These are phyloP conservation scores for Lomentospora prolificans DNA, from an alignment of 2,329 filamentous ascomycete species.

Conservation along the genomic window DNA sequence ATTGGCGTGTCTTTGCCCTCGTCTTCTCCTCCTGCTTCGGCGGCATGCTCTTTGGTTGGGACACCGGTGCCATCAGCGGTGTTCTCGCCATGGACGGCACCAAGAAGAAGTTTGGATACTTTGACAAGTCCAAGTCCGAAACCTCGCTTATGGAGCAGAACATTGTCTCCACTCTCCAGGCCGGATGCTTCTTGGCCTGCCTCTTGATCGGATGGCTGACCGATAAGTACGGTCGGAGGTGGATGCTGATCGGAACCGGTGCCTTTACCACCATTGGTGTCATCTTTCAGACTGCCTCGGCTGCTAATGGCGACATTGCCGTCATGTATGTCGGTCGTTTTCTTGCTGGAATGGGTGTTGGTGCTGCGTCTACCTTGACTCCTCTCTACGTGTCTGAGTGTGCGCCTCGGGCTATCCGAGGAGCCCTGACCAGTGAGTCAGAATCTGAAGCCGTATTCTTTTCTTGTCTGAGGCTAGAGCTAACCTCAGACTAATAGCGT, in stretches of 20 bases:
- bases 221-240: constrained; percentile 46
- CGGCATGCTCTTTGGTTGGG: constrained; percentile 42
- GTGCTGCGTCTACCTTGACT: constrained; percentile 34
- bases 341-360: constrained; percentile 36
- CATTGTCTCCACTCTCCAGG: constrained; percentile 61
- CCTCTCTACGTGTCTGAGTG: constrained; percentile 38
- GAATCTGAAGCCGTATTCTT: background rate
- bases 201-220: constrained; percentile 44
- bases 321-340: constrained; percentile 58
- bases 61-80: constrained; percentile 58
- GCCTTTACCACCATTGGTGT: constrained; percentile 50
- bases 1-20: constrained; percentile 56
- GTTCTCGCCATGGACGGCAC: constrained; percentile 52
- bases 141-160: constrained; percentile 51
- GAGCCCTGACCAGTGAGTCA: constrained; percentile 31
- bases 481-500: constrained; percentile 17
- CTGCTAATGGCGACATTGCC: constrained; percentile 39
- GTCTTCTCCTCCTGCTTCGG: constrained; percentile 53
- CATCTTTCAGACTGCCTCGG: constrained; percentile 53
- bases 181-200: constrained; percentile 56
- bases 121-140: constrained; percentile 14
- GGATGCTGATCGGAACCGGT: constrained; percentile 45
- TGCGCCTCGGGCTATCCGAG: constrained; percentile 38
- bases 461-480: constrained; percentile 8
- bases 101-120: constrained; percentile 28